Evolutionary conservation across 1,284 basidiomycete species (phyloP).

Genomic region (Rhodotorula sp.): DNA sequence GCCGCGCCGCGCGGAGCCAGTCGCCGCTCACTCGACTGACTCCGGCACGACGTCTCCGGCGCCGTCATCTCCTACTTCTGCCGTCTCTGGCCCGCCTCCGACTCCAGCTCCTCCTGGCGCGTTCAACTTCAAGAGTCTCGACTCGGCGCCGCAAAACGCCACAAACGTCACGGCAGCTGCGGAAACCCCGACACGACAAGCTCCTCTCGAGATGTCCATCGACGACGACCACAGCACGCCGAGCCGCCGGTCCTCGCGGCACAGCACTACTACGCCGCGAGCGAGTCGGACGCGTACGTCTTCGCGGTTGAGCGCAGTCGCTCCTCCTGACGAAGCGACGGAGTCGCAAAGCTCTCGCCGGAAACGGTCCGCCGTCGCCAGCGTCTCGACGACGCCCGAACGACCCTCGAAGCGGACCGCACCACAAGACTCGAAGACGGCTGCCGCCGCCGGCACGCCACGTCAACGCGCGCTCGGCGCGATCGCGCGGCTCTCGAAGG

Average conservation of each 20-base stretch:
- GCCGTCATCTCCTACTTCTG: background rate
- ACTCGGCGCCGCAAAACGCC: background rate
- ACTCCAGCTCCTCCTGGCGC: slow-evolving; percentile 26
- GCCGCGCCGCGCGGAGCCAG: no score
- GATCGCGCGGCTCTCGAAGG: slow-evolving; percentile 22
- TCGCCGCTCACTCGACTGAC: no score
- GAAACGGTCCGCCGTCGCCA: background rate
- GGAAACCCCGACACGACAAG: no score
- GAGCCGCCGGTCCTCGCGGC: background rate
- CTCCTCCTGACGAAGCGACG: no score
- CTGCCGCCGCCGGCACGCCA: slow-evolving; percentile 12
- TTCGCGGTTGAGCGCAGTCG: no score
- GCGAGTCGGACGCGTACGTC: no score
- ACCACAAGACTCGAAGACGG: background rate
- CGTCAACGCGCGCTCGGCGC: slow-evolving; percentile 25
- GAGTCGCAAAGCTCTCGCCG: background rate
- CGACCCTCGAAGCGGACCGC: no score
- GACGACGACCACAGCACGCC: background rate
- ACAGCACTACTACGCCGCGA: no score
- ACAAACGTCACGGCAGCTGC: no score
- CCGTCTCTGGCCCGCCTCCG: background rate
- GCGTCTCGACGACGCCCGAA: background rate
- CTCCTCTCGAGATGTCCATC: no score
- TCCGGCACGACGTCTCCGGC: background rate
- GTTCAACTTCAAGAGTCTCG: background rate